Evolutionary conservation across 176 grass and related monocot species (phyloP).

Genomic region (Zoysia japonica): DNA sequence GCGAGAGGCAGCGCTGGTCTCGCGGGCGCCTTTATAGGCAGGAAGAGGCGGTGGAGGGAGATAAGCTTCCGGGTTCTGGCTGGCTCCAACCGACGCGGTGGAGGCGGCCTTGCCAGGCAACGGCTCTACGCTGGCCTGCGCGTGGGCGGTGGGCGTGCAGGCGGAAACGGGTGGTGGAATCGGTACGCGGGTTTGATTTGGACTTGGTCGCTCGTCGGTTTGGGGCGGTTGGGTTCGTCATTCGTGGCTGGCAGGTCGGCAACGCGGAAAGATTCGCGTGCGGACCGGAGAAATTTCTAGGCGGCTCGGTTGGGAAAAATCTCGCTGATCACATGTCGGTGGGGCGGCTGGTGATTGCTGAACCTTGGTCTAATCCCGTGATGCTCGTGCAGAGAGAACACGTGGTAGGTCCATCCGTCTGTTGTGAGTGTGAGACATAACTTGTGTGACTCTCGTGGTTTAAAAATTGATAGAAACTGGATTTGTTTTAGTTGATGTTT

Average conservation of each 20-base stretch:
- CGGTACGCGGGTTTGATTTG: background rate
- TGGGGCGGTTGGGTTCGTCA: background rate
- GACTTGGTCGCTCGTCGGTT: background rate
- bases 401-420: background rate
- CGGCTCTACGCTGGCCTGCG: constrained; percentile 30
- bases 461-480: too few relatives aligned
- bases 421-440: too few relatives aligned
- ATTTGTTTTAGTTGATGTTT: too few relatives aligned
- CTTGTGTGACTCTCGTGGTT: too few relatives aligned
- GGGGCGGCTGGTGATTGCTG: background rate
- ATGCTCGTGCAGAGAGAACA: too few relatives aligned
- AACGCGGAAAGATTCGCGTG: constrained; percentile 15
- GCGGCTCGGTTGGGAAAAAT: background rate
- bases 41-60: constrained; percentile 6
- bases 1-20: background rate
- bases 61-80: background rate
- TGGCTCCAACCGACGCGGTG: constrained; percentile 20
- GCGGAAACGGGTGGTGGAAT: background rate
- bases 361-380: too few relatives aligned
- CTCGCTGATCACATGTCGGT: background rate
- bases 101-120: constrained; percentile 32
- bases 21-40: constrained; percentile 24
- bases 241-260: constrained; percentile 22
- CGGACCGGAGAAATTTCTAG: constrained; percentile 32
- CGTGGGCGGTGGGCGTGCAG: background rate